A percentile compares a stretch with the other conserved stretches of the same genome.
Evolutionary conservation across 257 asterid genomes (phyloP).

Genomic region (Nicotiana attenuata): DNA sequence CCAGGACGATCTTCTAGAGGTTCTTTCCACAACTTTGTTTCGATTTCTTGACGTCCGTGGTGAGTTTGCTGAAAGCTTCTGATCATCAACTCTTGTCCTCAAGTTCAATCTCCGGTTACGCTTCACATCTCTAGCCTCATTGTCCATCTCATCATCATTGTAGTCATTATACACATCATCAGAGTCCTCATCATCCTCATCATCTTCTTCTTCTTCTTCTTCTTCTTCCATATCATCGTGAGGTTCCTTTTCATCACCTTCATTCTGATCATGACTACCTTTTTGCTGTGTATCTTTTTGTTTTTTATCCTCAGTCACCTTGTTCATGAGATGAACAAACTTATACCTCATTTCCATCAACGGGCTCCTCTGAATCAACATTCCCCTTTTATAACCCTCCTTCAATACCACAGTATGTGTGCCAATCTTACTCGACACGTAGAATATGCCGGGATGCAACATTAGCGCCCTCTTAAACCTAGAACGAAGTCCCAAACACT

Average conservation of each 20-base stretch:
- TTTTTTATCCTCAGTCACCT: conserved; percentile 38
- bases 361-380: conserved; percentile 50
- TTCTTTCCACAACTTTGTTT: neutral
- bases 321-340: conserved; percentile 60
- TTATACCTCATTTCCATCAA: conserved; percentile 60
- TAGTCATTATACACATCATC: conserved; percentile 30
- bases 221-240: conserved; percentile 24
- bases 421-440: conserved; percentile 63
- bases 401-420: conserved; percentile 68
- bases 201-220: conserved; percentile 41
- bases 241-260: conserved; percentile 27
- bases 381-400: conserved; percentile 76
- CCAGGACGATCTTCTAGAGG: conserved; percentile 12
- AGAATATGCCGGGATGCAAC: conserved; percentile 90
- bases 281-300: conserved; percentile 23
- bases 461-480: conserved; percentile 69
- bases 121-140: neutral
- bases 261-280: conserved; percentile 26
- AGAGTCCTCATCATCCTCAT: conserved; percentile 18
- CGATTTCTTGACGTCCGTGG: neutral
- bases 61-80: neutral
- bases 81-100: neutral
- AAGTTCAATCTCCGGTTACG: neutral
- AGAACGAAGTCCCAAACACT: conserved; percentile 72
- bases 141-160: conserved; percentile 2